Evolutionary conservation across 495 filamentous ascomycete genomes (phyloP).

Genomic region (Trichoderma parareesei): DNA sequence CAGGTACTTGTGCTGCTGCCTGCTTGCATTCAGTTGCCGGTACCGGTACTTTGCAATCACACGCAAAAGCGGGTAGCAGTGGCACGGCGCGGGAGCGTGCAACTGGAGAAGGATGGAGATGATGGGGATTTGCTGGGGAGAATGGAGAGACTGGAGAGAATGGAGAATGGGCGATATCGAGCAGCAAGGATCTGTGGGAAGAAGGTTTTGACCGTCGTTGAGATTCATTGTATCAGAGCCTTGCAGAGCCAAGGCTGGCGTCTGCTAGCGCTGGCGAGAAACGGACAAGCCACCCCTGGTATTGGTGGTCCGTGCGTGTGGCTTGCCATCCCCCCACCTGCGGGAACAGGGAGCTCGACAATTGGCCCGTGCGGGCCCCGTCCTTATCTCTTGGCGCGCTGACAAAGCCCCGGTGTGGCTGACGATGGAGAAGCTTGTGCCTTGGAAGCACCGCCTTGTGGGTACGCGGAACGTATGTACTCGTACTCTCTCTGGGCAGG

Average conservation of each 20-base stretch:
- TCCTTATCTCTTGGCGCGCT: conserved; percentile 10
- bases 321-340: background rate
- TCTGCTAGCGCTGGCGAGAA: background rate
- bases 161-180: too few relatives aligned
- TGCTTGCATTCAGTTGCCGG: background rate
- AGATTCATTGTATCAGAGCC: background rate
- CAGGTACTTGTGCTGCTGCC: background rate
- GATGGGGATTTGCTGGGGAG: background rate
- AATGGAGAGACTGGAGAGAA: too few relatives aligned
- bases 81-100: background rate
- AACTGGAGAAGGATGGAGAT: background rate
- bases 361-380: conserved; percentile 1
- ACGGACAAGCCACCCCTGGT: conserved; percentile 6
- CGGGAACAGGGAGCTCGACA: background rate
- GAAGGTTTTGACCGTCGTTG: conserved; percentile 1
- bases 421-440: background rate
- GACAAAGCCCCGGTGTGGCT: conserved; percentile 2
- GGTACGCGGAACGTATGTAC: background rate
- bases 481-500: background rate
- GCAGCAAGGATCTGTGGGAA: background rate
- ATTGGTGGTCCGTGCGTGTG: conserved; percentile 1
- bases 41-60: background rate
- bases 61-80: background rate
- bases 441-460: conserved; percentile 1
- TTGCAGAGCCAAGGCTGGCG: background rate